Base-by-base conservation (phyloP, 2,329 filamentous ascomycete genomes). In the Sphaerulina populicola region DNA sequence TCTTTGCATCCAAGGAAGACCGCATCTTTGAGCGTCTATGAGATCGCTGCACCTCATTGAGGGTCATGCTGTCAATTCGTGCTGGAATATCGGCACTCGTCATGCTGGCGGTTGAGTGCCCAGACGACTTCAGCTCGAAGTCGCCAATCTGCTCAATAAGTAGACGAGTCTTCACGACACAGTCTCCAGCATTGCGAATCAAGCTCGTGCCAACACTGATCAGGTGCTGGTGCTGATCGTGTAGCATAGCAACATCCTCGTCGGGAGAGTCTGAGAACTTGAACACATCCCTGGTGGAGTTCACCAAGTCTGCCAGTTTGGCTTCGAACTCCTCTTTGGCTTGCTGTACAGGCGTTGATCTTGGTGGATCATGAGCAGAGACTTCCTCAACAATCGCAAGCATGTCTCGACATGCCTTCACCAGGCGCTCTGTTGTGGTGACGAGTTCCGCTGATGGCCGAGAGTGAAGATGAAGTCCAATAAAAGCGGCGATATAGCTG, bases 381-480 rank as follows among this genome's bases (percentile, higher is more conserved):
- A 97, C 83, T 51, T 85, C 80, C 62, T 94, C 87, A 9, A 96
- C 80, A 9, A 96, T 82, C 12, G 81, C 77, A 45, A 96, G 75
- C 44, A 97, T 76, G 58, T 85, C 81, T 42, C 84, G 83, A 57
- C 90, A 94, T 2, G 90, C 89, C 6, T 81, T 77, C 8, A 90
- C 86, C 7, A 90, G 88, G 66, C 91, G 84, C 64, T 87, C 84
- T 43, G 94, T 91, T 12, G 87, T 89, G 9, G 83, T 72, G 30
- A 89, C 81, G 44, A 97, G 77, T 66, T 95, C 89, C 1, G 85
- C 81, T 7, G 88, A 85, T 6, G 89, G 93, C 56, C 93, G 85
- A n/a, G 90, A 93, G 66, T 96, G 89, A 54, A 96, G 76, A 68
- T 96, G 88, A 50, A 96, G 77, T 12, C 93, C 93, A 66, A 97